Base-by-base conservation (phyloP, 1,284 basidiomycete genomes). In the Golubevia pallescens region DNA sequence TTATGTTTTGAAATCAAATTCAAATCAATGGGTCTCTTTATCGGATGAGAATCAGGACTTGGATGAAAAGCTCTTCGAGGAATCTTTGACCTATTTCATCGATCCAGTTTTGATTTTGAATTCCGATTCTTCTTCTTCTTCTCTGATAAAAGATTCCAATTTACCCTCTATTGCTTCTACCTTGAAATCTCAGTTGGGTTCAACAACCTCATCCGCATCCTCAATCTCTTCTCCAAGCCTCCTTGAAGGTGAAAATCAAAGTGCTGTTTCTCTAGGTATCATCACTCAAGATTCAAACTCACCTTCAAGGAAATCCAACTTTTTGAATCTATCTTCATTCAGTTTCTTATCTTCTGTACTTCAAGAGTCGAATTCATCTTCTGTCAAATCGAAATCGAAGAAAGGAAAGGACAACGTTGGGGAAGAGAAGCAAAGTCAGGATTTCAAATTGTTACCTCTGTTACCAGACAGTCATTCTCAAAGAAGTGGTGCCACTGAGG, bases 121-220 rank as follows among this genome's bases (percentile, higher is more conserved):
- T 38, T 38, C 5, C 54, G 54, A 21, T 32, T 5, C 54, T 32
- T 32, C 54, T 56, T 56, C 54, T 32, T 32, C 24, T 56, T 32
- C 54, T 21, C 54, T 1, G 13, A 5, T 32, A 1, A 56, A 28
- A 28, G 20, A 28, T 32, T 56, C 13, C 13, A 56, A 28, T 32
- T 56, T 32, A 56, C 54, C 54, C 10, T 56, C 54, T 1, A 21
- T 32, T 21, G 24, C 1, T 32, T 32, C 20, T 13, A 28, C 54
- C 10, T 13, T 32, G 54, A 21, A 10, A 82, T 84, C 61, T 67
- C 71, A 19, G 79, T 84, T 55, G 82, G 80, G 8, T 84, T 83
- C 63, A 80, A 83, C 60, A 83, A 84, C 69, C 80, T 80, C 5
- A 83, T 77, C 16, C 71, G 75, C 19, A 81, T 53, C 51, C 19